Conservation (phyloP, 75 land plant species). For the Gnetum montanum region DNA sequence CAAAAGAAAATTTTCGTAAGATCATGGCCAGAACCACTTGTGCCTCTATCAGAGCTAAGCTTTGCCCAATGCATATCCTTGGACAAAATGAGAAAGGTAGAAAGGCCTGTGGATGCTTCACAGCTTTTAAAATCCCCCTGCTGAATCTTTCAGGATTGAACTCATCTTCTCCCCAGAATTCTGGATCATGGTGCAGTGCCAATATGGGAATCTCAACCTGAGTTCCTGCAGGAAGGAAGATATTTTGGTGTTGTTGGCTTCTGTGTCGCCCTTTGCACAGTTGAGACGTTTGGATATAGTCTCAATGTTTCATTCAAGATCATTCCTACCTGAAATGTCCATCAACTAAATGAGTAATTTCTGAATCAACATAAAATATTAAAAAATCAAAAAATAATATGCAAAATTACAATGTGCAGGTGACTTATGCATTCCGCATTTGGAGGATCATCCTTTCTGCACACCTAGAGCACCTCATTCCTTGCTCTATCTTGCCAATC, state of each 20-base stretch:
- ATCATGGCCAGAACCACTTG: slow-evolving; percentile 68
- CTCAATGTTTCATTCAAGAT: slow-evolving; percentile 74
- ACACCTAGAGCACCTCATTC: slow-evolving; percentile 42
- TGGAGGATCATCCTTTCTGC: slow-evolving; percentile 28
- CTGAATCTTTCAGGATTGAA: slow-evolving; percentile 80
- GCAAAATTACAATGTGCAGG: not conserved
- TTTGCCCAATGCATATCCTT: slow-evolving; percentile 66
- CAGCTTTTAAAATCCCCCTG: slow-evolving; percentile 18
- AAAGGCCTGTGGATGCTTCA: slow-evolving; percentile 36
- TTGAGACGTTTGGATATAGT: slow-evolving; percentile 51
- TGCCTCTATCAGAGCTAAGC: slow-evolving; percentile 72
- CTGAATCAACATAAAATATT: not conserved
- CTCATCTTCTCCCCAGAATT: slow-evolving; percentile 73
- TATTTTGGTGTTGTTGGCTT: slow-evolving; percentile 50
- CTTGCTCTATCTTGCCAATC: slow-evolving; percentile 83
- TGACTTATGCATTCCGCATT: slow-evolving; percentile 33
- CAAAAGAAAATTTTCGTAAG: slow-evolving; percentile 41
- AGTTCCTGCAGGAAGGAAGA: slow-evolving; percentile 58
- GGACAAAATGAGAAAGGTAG: slow-evolving; percentile 75
- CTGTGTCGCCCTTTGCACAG: slow-evolving; percentile 44
- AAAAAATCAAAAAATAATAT: not conserved
- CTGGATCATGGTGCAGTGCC: slow-evolving; percentile 56
- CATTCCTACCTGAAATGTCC: slow-evolving; percentile 62
- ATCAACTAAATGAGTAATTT: slow-evolving; percentile 2
- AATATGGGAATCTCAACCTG: slow-evolving; percentile 57